Base-by-base conservation (phyloP, 2,329 filamentous ascomycete species). In the Trichoderma koningiopsis region DNA sequence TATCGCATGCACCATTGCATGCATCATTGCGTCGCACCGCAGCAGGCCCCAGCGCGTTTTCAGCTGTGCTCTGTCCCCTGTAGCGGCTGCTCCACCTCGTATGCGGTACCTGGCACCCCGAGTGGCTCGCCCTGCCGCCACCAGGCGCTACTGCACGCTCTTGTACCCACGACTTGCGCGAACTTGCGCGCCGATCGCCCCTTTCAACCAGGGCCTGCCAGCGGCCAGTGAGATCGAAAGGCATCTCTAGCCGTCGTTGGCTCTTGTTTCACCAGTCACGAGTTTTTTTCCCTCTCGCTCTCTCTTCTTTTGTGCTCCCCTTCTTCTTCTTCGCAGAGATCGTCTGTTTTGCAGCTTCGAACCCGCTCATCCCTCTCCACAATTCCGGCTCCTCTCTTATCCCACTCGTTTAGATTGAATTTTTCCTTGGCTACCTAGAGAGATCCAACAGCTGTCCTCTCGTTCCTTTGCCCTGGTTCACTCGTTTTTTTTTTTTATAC, bases 401-500 rank as follows among this genome's bases (percentile, higher is more conserved):
- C 43, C 43, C 53, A 62, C 57, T 68, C 53, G 37, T 58, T 66
- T 58, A 53, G 63, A 49, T 40, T 58, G 35, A 58, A n/a, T 52
- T 63, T 43, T 53, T 53, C 16, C 55, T 43, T 43, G 40, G 40
- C 40, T 65, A 35, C 43, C 40, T 47, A 40, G 19, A 61, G 27
- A n/a, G 29, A 56, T 31, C 64, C 60, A 47, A 31, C 40, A 27
- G 57, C 69, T 71, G 64, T 68, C 67, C 58, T 47, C 69, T 68
- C 67, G 59, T 63, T 69, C 53, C 59, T 56, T 61, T n/a, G 40
- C 60, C 71, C 65, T 55, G 31, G 60, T 49, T 68, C 70, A 43
- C 68, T 68, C 72, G 69, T 71, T 69, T 67, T 62, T 43, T 43
- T n/a, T 72, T 57, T 31, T 59, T 59, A 57, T 67, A 67, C 52